A percentile compares a stretch with the other conserved stretches of the same genome.
Conservation (phyloP, 2,329 filamentous ascomycete genomes). For the Talaromyces albobiverticillius region DNA sequence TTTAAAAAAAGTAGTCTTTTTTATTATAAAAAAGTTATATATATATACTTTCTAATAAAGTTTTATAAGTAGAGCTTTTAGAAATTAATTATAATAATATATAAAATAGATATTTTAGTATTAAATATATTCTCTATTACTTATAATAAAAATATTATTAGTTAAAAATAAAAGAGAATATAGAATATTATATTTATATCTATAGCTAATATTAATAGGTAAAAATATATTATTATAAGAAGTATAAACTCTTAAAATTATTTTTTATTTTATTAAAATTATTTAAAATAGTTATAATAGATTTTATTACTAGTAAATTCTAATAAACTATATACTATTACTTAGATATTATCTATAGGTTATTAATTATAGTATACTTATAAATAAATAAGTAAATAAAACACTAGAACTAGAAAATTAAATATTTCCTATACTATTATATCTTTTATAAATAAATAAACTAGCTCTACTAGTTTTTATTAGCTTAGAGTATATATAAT, state of each 20-base stretch:
- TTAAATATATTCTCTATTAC: background rate
- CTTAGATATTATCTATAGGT: background rate
- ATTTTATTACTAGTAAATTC: too few relatives aligned
- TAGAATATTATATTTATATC: background rate
- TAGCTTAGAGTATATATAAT: slow-evolving; percentile 2
- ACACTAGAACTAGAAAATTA: background rate
- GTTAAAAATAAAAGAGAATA: background rate
- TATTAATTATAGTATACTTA: background rate
- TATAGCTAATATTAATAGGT: background rate
- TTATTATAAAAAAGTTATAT: too few relatives aligned
- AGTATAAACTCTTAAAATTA: background rate
- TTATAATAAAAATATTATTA: background rate
- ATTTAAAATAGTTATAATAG: background rate
- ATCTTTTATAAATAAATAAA: background rate
- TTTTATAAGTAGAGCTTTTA: background rate
- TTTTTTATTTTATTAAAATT: background rate
- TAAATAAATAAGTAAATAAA: background rate
- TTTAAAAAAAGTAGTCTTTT: background rate
- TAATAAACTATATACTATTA: too few relatives aligned
- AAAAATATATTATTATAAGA: background rate
- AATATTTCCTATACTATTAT: background rate
- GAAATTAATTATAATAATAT: slow-evolving; percentile 1
- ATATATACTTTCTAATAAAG: background rate
- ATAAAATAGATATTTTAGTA: background rate
- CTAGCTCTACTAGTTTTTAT: background rate